Base-by-base conservation (phyloP, 768 basidiomycete genomes). In the Pholiota microspora region DNA sequence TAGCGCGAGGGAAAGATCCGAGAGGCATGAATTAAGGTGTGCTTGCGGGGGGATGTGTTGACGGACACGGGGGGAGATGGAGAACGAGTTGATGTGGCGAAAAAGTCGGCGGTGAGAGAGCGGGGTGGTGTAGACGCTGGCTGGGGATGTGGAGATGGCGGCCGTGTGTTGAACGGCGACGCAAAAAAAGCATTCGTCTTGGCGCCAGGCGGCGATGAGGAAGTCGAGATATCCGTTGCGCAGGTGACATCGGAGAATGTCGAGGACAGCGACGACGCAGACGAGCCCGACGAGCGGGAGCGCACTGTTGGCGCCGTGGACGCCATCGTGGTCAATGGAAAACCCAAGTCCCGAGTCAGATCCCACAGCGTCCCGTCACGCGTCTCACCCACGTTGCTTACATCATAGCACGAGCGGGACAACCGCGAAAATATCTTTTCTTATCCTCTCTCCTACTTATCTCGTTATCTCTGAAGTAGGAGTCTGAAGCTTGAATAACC, bases 101-200 rank as follows among this genome's bases (percentile, higher is more conserved):
- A 68, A 32, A 70, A 68, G 52, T 70, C 66, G 1, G 65, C 58
- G 5, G 66, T 71, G 48, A 67, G 56, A 25, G 63, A 66, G 13
- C 66, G 65, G 21, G 56, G 61, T 16, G 45, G 34, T 15, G 53
- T 23, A 15, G 12, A 34, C 51, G 57, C 51, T 46, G 40, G 27
- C 49, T 60, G 51, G 21, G 62, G 38, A 66, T 68, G 5, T 31
- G 72, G 70, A 12, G 73, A 69, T 7, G 73, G 72, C 0, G 75
- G 69, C 8, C 67, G 65, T 0, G 73, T 73, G 13, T 73, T 67
- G 65, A 79, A 75, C 5, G 78, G 69, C 46, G 75, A 73, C 32
- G 75, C 69, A 65, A 80, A 76, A 66, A 80, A 78, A 8, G 77
- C 75, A 60, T 75, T 67, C 8, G 80, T 82, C 68, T 79, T 81